Conservation (phyloP, 139 green algal species). For the Tetraselmis chui region DNA sequence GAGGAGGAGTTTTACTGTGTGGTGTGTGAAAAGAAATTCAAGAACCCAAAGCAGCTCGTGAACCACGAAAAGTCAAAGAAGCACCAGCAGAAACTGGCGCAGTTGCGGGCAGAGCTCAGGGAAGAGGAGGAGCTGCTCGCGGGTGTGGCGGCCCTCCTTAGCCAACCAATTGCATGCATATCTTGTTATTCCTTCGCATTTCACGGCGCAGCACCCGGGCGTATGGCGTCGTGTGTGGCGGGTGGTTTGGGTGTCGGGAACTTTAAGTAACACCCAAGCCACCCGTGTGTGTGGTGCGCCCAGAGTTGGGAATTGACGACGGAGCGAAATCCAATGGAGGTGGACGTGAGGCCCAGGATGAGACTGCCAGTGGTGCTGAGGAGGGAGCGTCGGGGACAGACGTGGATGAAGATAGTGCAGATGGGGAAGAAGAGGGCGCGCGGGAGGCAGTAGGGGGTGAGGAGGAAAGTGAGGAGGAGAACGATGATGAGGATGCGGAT, state of each 20-base stretch:
- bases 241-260: no score
- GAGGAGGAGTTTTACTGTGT: conserved; percentile 65
- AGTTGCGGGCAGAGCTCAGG: conserved; percentile 38
- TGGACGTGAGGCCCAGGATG: not conserved
- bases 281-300: no score
- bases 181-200: no score
- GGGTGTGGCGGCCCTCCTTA: no score
- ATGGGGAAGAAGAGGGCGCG: conserved; percentile 1
- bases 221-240: no score
- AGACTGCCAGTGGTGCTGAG: not conserved
- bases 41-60: conserved; percentile 60
- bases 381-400: not conserved
- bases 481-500: conserved; percentile 27
- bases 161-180: no score
- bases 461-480: conserved; percentile 11
- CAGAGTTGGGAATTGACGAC: not conserved
- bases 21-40: conserved; percentile 88
- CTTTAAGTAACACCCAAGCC: no score
- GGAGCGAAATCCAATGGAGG: no score
- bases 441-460: not conserved
- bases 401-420: not conserved
- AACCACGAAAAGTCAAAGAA: conserved; percentile 86
- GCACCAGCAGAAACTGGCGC: conserved; percentile 48
- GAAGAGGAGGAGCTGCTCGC: conserved; percentile 40
- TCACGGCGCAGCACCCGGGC: no score